Evolutionary conservation across 2,329 filamentous ascomycete genomes (phyloP).

Genomic region (Aschersonia sp.): DNA sequence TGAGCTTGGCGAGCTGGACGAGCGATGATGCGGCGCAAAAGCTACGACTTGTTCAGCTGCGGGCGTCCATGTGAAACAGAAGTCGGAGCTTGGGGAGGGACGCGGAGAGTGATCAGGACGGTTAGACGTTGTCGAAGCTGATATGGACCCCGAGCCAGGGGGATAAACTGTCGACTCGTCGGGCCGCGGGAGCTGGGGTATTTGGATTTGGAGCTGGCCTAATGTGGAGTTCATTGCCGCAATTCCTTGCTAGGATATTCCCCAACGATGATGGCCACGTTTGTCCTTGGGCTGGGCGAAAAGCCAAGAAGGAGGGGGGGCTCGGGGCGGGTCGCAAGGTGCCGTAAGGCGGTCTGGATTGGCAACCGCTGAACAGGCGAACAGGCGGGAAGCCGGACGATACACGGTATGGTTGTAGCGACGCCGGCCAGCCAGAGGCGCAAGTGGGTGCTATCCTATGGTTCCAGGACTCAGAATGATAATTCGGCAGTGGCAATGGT

Average conservation of each 20-base stretch:
- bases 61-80: slow-evolving; percentile 4
- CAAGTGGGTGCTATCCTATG: background rate
- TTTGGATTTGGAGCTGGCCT: slow-evolving; percentile 2
- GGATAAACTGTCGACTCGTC: background rate
- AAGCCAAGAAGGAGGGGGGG: background rate
- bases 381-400: background rate
- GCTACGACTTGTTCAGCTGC: background rate
- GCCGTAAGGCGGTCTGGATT: background rate
- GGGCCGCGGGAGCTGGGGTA: slow-evolving; percentile 1
- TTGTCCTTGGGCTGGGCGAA: background rate
- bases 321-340: no score
- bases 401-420: background rate
- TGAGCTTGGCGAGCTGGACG: background rate
- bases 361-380: background rate
- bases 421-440: background rate
- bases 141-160: background rate
- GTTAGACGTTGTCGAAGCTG: slow-evolving; percentile 1
- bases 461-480: background rate
- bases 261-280: background rate
- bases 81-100: slow-evolving; percentile 1
- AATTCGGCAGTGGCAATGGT: background rate
- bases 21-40: background rate
- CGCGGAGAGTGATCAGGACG: background rate
- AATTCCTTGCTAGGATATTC: slow-evolving; percentile 1
- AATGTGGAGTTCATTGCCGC: slow-evolving; percentile 2